Conservation (phyloP, 106 monocot genomes). For the Dioscorea alata region DNA sequence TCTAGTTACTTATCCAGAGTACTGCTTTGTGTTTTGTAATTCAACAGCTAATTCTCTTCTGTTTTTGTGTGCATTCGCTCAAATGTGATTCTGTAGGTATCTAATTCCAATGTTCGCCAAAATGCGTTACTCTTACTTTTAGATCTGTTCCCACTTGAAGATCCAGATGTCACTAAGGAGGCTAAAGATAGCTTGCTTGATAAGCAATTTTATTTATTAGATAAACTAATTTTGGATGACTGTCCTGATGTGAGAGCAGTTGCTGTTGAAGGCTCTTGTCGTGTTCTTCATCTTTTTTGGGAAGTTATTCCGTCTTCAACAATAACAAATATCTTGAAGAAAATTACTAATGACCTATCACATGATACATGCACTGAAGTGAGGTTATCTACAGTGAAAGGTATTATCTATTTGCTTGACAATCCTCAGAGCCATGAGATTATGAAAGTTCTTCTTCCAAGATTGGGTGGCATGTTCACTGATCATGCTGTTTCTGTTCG, state of each 20-base stretch:
- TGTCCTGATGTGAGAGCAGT: conserved; percentile 77
- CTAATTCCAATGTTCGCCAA: conserved; percentile 89
- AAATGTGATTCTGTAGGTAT: conserved; percentile 40
- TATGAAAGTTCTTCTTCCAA: conserved; percentile 84
- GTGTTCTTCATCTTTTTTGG: conserved; percentile 88
- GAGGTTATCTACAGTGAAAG: conserved; percentile 67
- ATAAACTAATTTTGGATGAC: conserved; percentile 76
- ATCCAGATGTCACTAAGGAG: conserved; percentile 82
- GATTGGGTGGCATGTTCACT: conserved; percentile 46
- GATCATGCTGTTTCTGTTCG: conserved; percentile 81
- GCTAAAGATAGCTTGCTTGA: conserved; percentile 67
- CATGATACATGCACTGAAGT: conserved; percentile 71
- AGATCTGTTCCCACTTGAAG: conserved; percentile 94
- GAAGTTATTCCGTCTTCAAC: conserved; percentile 87
- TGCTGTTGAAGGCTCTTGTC: conserved; percentile 80
- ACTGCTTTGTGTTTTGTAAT: background rate
- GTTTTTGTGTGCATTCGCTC: background rate
- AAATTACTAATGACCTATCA: conserved; percentile 64
- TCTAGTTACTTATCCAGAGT: background rate
- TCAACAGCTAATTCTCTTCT: background rate
- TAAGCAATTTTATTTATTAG: conserved; percentile 80
- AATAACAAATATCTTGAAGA: conserved; percentile 66
- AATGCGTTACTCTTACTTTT: conserved; percentile 78
- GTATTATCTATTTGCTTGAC: conserved; percentile 71
- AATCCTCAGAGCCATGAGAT: conserved; percentile 93